These are phyloP conservation scores for Brassica juncea DNA, from an alignment of 345 rosid genomes.

Conservation along the genomic window DNA sequence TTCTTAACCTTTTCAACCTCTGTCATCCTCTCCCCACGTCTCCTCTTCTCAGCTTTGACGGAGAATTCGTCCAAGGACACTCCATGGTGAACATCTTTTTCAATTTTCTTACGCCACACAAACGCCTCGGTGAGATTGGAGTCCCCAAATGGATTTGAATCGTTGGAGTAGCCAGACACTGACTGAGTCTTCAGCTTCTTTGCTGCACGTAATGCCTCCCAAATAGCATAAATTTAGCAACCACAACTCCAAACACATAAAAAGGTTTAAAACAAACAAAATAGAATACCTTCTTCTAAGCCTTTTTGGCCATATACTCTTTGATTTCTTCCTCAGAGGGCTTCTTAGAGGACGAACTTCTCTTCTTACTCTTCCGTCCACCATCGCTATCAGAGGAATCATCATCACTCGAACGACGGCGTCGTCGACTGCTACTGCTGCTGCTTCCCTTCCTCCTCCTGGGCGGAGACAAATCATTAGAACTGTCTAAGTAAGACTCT, in stretches of 20 bases:
- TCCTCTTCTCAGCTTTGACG: conserved; percentile 80
- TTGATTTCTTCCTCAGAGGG: conserved; percentile 1
- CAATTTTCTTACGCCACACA: conserved; percentile 94
- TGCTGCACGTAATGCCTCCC: not conserved
- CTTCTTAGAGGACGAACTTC: not conserved
- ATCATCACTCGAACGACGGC: not conserved
- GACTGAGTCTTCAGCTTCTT: conserved; percentile 4
- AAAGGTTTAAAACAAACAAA: not conserved
- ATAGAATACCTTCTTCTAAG: conserved; percentile 43
- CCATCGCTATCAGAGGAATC: not conserved
- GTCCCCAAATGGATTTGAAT: conserved; percentile 95
- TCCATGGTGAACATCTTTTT: conserved; percentile 73
- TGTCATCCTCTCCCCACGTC: conserved; percentile 76
- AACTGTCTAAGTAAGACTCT: not conserved
- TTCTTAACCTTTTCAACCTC: conserved; percentile 92
- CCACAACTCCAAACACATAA: conserved; percentile 5
- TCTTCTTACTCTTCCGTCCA: not conserved
- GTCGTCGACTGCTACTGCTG: not conserved
- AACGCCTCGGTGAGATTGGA: conserved; percentile 55
- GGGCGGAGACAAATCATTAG: not conserved
- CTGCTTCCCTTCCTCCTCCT: not conserved
- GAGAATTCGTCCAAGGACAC: conserved; percentile 65
- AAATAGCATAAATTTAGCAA: conserved; percentile 14
- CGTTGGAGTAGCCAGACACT: conserved; percentile 80
- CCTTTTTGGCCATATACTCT: not conserved